Conservation (phyloP, 2,329 filamentous ascomycete genomes). For the Dactylellina haptotyla region DNA sequence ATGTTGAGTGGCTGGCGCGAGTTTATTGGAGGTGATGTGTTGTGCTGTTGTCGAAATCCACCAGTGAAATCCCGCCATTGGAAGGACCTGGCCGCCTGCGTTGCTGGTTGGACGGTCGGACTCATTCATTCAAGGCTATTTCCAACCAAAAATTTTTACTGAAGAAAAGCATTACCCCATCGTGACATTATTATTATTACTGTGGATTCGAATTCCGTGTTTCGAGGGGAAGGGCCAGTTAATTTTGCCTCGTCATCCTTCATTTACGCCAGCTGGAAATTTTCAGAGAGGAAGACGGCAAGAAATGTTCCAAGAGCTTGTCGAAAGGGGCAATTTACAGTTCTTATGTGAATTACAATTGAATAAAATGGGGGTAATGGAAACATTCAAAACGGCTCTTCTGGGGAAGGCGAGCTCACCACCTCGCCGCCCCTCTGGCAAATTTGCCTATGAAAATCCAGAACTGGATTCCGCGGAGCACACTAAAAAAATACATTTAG, state of each 20-base stretch:
- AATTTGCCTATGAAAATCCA: conserved; percentile 24
- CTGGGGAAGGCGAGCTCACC: conserved; percentile 35
- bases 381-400: conserved; percentile 32
- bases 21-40: conserved; percentile 39
- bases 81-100: conserved; percentile 4
- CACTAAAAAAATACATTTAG: conserved; percentile 1
- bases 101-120: conserved; percentile 37
- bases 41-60: conserved; percentile 50
- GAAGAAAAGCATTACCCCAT: conserved; percentile 39
- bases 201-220: conserved; percentile 26
- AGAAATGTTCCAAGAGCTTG: conserved; percentile 37
- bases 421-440: conserved; percentile 23
- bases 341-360: conserved; percentile 50
- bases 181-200: conserved; percentile 22
- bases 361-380: conserved; percentile 55
- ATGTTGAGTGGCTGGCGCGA: conserved; percentile 22
- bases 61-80: conserved; percentile 42
- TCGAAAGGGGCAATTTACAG: conserved; percentile 44
- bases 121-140: background rate
- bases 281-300: conserved; percentile 17
- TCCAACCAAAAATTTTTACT: background rate
- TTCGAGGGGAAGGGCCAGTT: conserved; percentile 12
- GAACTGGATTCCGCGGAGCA: conserved; percentile 36
- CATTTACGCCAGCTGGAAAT: conserved; percentile 14
- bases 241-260: conserved; percentile 26